A percentile compares a stretch with the other conserved stretches of the same genome.
Evolutionary conservation across 768 basidiomycete genomes (phyloP).

Genomic region (Collybiopsis confluens): DNA sequence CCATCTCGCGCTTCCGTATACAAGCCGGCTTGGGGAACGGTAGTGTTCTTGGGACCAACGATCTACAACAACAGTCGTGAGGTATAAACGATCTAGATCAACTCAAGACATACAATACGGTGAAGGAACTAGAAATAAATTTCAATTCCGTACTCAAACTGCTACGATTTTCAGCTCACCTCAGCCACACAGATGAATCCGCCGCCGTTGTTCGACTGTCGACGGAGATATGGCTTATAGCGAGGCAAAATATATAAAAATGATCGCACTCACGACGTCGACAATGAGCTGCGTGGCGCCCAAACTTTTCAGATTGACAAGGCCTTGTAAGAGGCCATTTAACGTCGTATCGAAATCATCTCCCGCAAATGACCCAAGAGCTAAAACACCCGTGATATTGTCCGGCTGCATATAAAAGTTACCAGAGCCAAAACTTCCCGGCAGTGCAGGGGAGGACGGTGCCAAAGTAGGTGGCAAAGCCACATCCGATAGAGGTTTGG

Average conservation of each 20-base stretch:
- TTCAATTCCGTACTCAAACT: neutral
- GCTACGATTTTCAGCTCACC: constrained; percentile 27
- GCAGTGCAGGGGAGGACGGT: constrained; percentile 33
- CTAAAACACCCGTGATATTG: constrained; percentile 49
- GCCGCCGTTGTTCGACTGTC: constrained; percentile 46
- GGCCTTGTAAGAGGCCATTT: constrained; percentile 38
- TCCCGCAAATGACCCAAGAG: constrained; percentile 55
- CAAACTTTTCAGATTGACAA: constrained; percentile 38
- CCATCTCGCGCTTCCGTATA: constrained; percentile 31
- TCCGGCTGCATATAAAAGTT: constrained; percentile 55
- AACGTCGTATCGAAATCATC: constrained; percentile 37
- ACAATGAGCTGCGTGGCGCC: constrained; percentile 54
- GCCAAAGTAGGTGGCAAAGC: constrained; percentile 27
- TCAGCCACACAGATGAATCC: constrained; percentile 60
- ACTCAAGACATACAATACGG: constrained; percentile 28
- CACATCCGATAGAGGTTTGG: constrained; percentile 22
- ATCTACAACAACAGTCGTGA: too few relatives aligned
- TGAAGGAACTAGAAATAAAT: constrained; percentile 29
- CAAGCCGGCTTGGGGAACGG: constrained; percentile 33
- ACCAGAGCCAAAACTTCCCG: constrained; percentile 45
- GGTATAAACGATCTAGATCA: too few relatives aligned
- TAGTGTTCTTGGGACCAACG: constrained; percentile 28
- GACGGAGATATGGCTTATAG: neutral
- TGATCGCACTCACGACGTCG: constrained; percentile 42
- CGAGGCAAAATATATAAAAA: neutral